Percentiles rank a stretch among this genome's conserved stretches.
Evolutionary conservation across 257 asterid genomes (phyloP).

Genomic region (Nicotiana knightiana): DNA sequence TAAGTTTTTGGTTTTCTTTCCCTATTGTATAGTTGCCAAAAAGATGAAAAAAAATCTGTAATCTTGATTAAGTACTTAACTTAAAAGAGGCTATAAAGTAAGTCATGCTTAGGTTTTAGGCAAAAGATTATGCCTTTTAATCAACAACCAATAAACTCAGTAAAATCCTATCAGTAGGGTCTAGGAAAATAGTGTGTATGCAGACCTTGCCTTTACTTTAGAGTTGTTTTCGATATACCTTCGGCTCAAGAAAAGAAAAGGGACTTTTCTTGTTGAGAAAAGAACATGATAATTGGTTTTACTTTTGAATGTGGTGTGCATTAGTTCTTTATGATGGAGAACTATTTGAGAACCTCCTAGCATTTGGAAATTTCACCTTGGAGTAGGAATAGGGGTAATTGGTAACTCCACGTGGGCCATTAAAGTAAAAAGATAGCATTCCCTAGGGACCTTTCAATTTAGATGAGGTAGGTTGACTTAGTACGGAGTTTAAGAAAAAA

Average conservation of each 20-base stretch:
- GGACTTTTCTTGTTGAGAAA: neutral
- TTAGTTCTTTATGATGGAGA: neutral
- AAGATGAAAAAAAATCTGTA: neutral
- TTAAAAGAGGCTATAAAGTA: neutral
- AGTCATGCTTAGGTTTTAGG: neutral
- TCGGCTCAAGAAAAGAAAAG: too few relatives aligned
- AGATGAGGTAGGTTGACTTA: too few relatives aligned
- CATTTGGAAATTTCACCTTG: slow-evolving; percentile 7
- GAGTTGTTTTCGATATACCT: too few relatives aligned
- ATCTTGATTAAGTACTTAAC: neutral
- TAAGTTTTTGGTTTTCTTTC: slow-evolving; percentile 17
- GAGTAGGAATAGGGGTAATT: neutral
- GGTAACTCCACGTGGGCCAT: neutral
- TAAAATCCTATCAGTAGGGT: too few relatives aligned
- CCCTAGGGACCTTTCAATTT: too few relatives aligned
- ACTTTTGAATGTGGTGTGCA: neutral
- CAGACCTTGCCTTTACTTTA: too few relatives aligned
- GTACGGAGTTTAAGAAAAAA: too few relatives aligned
- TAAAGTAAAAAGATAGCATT: neutral
- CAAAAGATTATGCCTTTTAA: neutral
- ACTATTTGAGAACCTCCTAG: neutral
- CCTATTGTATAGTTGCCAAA: neutral
- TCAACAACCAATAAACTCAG: neutral
- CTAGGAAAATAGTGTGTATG: too few relatives aligned
- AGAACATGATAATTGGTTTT: neutral